These are phyloP conservation scores for Elaeis oleifera DNA, from an alignment of 202 grass and related monocot genomes.

Conservation along the genomic window DNA sequence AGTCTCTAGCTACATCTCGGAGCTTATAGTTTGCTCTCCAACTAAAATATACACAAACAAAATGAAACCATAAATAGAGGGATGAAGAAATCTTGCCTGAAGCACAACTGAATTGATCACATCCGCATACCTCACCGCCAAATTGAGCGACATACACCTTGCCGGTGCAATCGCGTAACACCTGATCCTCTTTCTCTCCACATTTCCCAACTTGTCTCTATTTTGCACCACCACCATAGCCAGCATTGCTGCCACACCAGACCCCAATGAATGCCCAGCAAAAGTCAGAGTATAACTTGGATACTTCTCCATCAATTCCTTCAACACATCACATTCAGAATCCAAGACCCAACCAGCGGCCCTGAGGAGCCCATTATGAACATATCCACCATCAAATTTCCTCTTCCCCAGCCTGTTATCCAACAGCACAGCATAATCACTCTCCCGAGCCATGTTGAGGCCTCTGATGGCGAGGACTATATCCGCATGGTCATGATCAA, in stretches of 20 bases:
- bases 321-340: slow-evolving; percentile 54
- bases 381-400: slow-evolving; percentile 76
- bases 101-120: slow-evolving; percentile 83
- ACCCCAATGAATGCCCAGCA: slow-evolving; percentile 71
- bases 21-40: neutral
- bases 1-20: neutral
- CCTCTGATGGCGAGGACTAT: slow-evolving; percentile 77
- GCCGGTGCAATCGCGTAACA: slow-evolving; percentile 71
- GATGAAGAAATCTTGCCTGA: slow-evolving; percentile 34
- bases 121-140: slow-evolving; percentile 81
- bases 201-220: slow-evolving; percentile 53
- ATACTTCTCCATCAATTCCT: slow-evolving; percentile 47
- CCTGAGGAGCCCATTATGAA: slow-evolving; percentile 85
- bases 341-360: slow-evolving; percentile 80
- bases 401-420: slow-evolving; percentile 87
- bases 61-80: neutral
- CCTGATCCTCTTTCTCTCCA: slow-evolving; percentile 42
- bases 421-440: slow-evolving; percentile 75
- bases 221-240: slow-evolving; percentile 73
- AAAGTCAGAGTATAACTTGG: slow-evolving; percentile 73
- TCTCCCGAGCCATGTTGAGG: slow-evolving; percentile 69
- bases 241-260: slow-evolving; percentile 82
- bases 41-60: neutral
- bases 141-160: slow-evolving; percentile 79
- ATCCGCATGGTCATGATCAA: slow-evolving; percentile 71